phyloP scores from a whole-genome alignment of 345 rosid genomes.

The Salix caprea region DNA sequence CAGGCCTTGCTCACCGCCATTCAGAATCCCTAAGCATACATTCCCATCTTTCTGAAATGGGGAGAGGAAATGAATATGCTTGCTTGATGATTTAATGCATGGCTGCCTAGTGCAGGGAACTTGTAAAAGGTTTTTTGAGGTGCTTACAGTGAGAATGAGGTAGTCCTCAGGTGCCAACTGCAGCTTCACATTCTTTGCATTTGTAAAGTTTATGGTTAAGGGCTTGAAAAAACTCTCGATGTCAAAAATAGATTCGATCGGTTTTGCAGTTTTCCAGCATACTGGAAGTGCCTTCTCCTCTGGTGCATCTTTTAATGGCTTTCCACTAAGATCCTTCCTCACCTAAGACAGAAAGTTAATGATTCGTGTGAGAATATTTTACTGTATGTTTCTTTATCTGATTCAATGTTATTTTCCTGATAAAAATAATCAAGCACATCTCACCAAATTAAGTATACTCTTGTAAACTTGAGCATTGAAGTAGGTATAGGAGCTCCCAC shows the following conservation, averaged over 20 bases:
- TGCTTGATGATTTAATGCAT: not conserved
- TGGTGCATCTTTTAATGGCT: constrained; percentile 41
- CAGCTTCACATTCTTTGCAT: constrained; percentile 45
- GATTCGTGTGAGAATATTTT: not conserved
- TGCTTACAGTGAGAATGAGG: constrained; percentile 70
- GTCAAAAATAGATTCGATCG: constrained; percentile 44
- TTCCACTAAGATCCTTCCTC: constrained; percentile 38
- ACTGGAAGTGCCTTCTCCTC: constrained; percentile 63
- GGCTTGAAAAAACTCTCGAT: constrained; percentile 59
- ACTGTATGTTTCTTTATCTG: not conserved
- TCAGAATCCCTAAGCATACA: constrained; percentile 79
- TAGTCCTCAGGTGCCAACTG: constrained; percentile 64
- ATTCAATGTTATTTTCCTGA: not conserved
- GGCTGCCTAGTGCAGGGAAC: not conserved
- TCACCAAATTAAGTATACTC: constrained; percentile 53
- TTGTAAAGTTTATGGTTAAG: constrained; percentile 44
- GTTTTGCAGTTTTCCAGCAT: constrained; percentile 81
- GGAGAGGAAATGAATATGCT: not conserved
- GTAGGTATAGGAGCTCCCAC: constrained; percentile 92
- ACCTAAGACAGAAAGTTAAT: constrained; percentile 32
- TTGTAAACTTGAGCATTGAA: constrained; percentile 50
- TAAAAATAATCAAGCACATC: not conserved
- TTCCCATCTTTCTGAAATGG: constrained; percentile 55
- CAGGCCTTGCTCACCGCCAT: constrained; percentile 57
- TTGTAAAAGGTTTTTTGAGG: not conserved